A percentile compares a stretch with the other conserved stretches of the same genome.
These are phyloP conservation scores for Fagopyrum homotropicum DNA, from an alignment of 148 eudicot species.

Conservation along the genomic window DNA sequence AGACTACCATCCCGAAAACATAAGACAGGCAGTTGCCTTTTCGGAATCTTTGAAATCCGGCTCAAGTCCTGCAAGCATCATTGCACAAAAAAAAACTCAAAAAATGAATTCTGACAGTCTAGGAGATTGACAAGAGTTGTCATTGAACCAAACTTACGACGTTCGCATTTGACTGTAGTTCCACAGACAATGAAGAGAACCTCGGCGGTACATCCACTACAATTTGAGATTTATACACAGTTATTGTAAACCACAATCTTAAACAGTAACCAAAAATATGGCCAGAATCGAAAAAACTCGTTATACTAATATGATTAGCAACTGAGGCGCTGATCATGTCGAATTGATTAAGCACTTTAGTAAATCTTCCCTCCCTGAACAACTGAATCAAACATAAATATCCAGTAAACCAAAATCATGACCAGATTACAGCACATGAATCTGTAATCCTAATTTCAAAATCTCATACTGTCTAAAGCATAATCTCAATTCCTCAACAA, in stretches of 20 bases:
- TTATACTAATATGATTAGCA: too few species aligned
- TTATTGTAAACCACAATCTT: not conserved
- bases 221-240: constrained; percentile 11
- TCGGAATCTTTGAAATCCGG: constrained; percentile 24
- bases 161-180: constrained; percentile 66
- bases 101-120: not conserved
- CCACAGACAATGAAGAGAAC: constrained; percentile 70
- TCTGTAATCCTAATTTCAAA: too few species aligned
- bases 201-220: constrained; percentile 91
- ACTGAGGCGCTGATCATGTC: too few species aligned
- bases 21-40: constrained; percentile 53
- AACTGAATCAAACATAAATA: too few species aligned
- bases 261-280: not conserved
- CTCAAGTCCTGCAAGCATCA: constrained; percentile 34
- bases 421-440: too few species aligned
- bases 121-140: not conserved
- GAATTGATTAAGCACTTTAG: too few species aligned
- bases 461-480: too few species aligned
- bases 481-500: too few species aligned
- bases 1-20: constrained; percentile 89
- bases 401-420: too few species aligned
- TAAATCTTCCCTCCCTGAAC: too few species aligned
- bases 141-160: constrained; percentile 46
- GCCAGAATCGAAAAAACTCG: too few species aligned
- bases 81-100: not conserved